Conservation (phyloP, 2,329 filamentous ascomycete genomes). For the Cordyceps cateniannulata region DNA sequence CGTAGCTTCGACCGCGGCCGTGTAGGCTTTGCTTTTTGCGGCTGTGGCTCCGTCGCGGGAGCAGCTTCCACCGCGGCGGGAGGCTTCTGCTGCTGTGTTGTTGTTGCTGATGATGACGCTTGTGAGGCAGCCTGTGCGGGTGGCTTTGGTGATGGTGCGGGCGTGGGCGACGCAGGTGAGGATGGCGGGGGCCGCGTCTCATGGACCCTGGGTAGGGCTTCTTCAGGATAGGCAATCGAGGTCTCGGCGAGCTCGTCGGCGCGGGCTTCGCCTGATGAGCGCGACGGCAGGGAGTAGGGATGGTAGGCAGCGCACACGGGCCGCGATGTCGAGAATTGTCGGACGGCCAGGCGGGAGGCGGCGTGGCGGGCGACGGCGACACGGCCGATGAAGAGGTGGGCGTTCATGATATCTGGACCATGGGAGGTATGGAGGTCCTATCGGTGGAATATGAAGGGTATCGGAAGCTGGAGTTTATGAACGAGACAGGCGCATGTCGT, state of each 20-base stretch:
- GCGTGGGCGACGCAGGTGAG: slow-evolving; percentile 16
- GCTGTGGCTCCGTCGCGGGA: slow-evolving; percentile 54
- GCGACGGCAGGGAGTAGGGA: slow-evolving; percentile 43
- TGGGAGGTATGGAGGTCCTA: slow-evolving; percentile 18
- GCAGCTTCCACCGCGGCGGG: slow-evolving; percentile 36
- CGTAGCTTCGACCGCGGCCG: slow-evolving; percentile 32
- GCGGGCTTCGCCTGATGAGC: slow-evolving; percentile 33
- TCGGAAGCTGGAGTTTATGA: background rate
- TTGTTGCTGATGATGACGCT: slow-evolving; percentile 9
- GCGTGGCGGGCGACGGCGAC: slow-evolving; percentile 33
- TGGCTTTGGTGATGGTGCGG: slow-evolving; percentile 14
- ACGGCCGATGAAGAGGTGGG: slow-evolving; percentile 33
- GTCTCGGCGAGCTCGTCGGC: slow-evolving; percentile 40
- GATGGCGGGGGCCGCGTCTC: slow-evolving; percentile 42
- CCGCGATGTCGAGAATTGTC: slow-evolving; percentile 35
- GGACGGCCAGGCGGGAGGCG: slow-evolving; percentile 31
- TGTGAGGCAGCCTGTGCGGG: background rate
- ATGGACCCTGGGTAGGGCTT: slow-evolving; percentile 41
- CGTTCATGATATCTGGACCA: slow-evolving; percentile 33
- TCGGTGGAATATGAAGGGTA: background rate
- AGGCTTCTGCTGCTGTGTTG: slow-evolving; percentile 7
- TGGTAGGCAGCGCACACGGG: slow-evolving; percentile 37
- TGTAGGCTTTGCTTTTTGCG: slow-evolving; percentile 56
- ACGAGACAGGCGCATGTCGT: background rate
- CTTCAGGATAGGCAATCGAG: slow-evolving; percentile 39